Percentiles rank a stretch among this genome's conserved stretches.
Evolutionary conservation across 139 green algal genomes (phyloP).

Genomic region (Zygnema circumcarinatum): DNA sequence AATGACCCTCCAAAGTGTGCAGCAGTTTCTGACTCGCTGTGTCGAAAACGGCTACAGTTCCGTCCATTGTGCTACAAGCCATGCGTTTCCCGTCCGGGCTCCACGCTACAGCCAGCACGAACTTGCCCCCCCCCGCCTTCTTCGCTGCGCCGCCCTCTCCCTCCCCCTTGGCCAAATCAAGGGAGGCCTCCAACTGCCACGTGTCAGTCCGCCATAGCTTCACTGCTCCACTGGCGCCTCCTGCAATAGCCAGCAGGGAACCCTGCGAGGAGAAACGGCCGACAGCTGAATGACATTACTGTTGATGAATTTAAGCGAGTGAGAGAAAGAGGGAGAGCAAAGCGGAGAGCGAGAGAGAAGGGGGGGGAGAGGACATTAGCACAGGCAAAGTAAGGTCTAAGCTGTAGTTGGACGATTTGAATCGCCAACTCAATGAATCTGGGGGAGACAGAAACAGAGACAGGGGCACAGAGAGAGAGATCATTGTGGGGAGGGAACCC

Average conservation of each 20-base stretch:
- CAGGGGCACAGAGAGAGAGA: too few species aligned
- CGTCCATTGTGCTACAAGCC: constrained; percentile 58
- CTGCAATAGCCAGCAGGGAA: constrained; percentile 39
- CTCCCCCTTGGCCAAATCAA: constrained; percentile 19
- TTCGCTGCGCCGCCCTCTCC: neutral
- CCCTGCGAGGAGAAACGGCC: constrained; percentile 17
- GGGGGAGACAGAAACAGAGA: too few species aligned
- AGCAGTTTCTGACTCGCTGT: constrained; percentile 66
- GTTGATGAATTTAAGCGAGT: too few species aligned
- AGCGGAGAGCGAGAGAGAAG: too few species aligned
- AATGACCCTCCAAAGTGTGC: constrained; percentile 78
- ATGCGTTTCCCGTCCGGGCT: constrained; percentile 43
- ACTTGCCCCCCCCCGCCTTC: constrained; percentile 11
- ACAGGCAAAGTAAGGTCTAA: neutral
- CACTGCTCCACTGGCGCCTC: constrained; percentile 28
- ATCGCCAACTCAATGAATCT: too few species aligned
- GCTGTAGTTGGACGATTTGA: too few species aligned
- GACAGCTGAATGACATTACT: neutral
- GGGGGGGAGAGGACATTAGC: neutral
- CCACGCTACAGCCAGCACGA: constrained; percentile 58
- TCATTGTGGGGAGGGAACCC: too few species aligned
- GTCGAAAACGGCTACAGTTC: constrained; percentile 75
- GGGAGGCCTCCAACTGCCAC: constrained; percentile 9
- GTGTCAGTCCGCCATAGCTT: constrained; percentile 52
- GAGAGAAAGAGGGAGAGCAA: too few species aligned